Base-by-base conservation (phyloP, 257 asterid genomes). In the Przewalskia tangutica region DNA sequence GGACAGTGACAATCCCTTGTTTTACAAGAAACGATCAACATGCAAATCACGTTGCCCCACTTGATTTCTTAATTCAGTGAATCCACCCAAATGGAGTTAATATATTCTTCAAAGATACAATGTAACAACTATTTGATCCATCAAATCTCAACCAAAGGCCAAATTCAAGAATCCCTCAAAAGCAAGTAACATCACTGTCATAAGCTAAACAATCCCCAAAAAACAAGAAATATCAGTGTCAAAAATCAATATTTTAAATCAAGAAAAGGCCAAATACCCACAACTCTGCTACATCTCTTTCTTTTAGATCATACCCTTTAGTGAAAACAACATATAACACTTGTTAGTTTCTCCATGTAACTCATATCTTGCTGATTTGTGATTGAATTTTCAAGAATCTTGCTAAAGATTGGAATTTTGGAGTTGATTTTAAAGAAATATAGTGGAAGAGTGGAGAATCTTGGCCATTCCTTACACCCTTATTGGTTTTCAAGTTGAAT, bases 51-150 rank as follows among this genome's bases (percentile, higher is more conserved):
- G 50, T 70, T 79, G 53, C 85, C 84, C 89, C 79, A 77, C 81
- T 81, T 83, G 51, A 54, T 36, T 56, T 6, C 11, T 12, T 18
- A 67, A 84, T 85, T 77, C 89, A 87, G 77, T 85, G 88, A 87
- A 87, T 77, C 85, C n/a, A n/a, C n/a, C n/a, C n/a, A n/a, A n/a
- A n/a, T 27, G 32, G 32, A 48, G 13, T 48, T 48, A n/a, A 18
- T 46, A 48, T 73, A 73, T 73, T 73, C 55, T 7, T 27, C 7
- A 46, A 46, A 48, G 60, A 80, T 75, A 50, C 50, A 40, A 11
- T 68, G 84, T 62, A 80, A 59, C 75, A 62, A 56, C 34, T 64
- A 17, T 55, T 27, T 55, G 10, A 53, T 84, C 82, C 77, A 54
- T 77, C 82, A 82, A 82, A 63, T 81, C 80, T 65, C 66, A 51